Conservation (phyloP, 441 rosid genomes). For the Gossypium davidsonii region DNA sequence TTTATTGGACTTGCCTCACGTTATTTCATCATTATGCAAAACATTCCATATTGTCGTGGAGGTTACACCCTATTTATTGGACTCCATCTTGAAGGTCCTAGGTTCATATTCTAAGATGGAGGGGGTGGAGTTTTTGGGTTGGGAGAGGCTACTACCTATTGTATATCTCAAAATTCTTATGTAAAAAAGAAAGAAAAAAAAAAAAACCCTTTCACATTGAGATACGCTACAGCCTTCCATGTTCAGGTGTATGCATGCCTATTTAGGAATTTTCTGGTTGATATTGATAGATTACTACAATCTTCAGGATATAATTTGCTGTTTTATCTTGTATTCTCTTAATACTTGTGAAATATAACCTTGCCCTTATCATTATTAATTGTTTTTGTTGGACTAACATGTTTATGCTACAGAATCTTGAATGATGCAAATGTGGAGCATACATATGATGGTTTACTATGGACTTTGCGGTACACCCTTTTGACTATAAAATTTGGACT, state of each 20-base stretch:
- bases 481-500: constrained; percentile 4
- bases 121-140: neutral
- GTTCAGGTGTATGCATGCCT: neutral
- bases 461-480: constrained; percentile 75
- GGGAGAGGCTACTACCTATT: neutral
- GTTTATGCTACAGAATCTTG: constrained; percentile 55
- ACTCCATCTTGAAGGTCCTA: neutral
- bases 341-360: neutral
- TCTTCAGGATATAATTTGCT: neutral
- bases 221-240: neutral
- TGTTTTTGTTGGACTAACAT: constrained; percentile 7
- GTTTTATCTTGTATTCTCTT: constrained; percentile 3
- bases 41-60: neutral
- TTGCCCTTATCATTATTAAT: neutral
- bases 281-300: neutral
- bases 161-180: neutral
- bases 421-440: constrained; percentile 67
- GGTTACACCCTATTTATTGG: neutral
- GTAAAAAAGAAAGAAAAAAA: neutral
- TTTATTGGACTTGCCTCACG: neutral
- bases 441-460: constrained; percentile 75
- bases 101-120: neutral
- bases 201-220: neutral
- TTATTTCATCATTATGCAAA: neutral
- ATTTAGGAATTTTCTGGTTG: neutral